Base-by-base conservation (phyloP, 139 green algal species). In the Micractinium sp. region DNA sequence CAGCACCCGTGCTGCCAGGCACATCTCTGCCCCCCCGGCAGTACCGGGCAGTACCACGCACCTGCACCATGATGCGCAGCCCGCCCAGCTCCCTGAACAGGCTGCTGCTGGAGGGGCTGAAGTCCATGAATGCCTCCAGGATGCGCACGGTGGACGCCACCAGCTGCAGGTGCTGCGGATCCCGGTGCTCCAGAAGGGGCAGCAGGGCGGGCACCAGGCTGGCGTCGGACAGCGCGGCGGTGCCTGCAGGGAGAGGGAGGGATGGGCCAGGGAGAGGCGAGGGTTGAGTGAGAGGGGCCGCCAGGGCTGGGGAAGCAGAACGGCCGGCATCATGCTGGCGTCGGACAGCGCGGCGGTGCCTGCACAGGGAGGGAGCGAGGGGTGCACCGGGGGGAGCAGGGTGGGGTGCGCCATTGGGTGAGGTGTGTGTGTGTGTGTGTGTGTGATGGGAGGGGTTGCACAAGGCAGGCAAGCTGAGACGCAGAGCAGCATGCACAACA, bases 61-160 rank as follows among this genome's bases (percentile, higher is more conserved):
- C 47, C 47, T 88, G 35, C 20, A 98, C 95, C 89, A 98, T 95
- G 75, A 93, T 92, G 3, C 92, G 85, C 41, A 98, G 86, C 22
- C 97, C 97, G 56, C 94, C 93, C 29, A 98, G 89, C n/a, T 99
- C 97, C 18, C 95, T 87, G 91, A 99, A 99, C 29, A 95, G 83
- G 22, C 92, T 91, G 23, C 89, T 87, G 12, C 95, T 94, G 14
- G 92, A 81, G 36, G 94, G 92, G 83, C 77, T 90, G 88, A 95
- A 97, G 89, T 99, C 97, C 93, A 99, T 96, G 91, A 96, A 98
- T 25, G 93, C 89, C 92, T 99, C 97, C 61, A 99, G 90, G 66
- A 98, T 95, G 60, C 95, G 94, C 56, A 98, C 93, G 0, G 92
- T 93, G 22, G 89, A 90, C 12, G 93, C 93, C 31, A 99, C 95